Base-by-base conservation (phyloP, 2,329 filamentous ascomycete species). In the Neoarthrinium moseri region DNA sequence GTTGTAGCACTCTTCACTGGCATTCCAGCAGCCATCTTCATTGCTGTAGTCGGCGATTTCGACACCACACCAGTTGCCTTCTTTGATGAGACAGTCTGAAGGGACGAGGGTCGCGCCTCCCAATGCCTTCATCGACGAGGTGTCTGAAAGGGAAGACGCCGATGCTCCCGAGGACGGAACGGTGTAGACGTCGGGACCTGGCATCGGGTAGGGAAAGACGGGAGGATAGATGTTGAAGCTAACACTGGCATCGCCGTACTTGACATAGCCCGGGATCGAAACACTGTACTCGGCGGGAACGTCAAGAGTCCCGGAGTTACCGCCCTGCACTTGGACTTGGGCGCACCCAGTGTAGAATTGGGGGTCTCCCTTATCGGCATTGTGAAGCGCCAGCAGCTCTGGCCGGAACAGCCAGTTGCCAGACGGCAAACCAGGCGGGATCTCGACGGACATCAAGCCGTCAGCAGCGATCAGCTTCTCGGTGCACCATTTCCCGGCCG, bases 301-400 rank as follows among this genome's bases (percentile, higher is more conserved):
- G 1, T 71, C 62, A 0, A 80, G 66, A 40, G 70, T 63, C 6
- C 70, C 75, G 1, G 65, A 61, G 37, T 74, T 74, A 23, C 59
- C 65, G 45, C 62, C 61, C 44, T 80, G 57, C 38, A 91, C 64
- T 59, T 80, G 86, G 51, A 90, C 71, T 64, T 91, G 87, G 2
- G 84, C 84, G 61, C 87, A 91, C 42, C 84, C 82, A 42, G 78
- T 70, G 62, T 87, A 91, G 67, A 87, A 87, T 63, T 91, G 86
- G n/a, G 87, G 81, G 47, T 85, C 75, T 7, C 67, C 69, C 23
- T 72, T 66, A 49, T 74, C 65, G 7, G 81, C 83, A 39, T 80
- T 69, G 56, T 90, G 86, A 29, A 91, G 74, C 2, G 86, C 81
- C 21, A 90, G 69, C 8, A 89, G 65, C 67, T 91, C 87, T 1